A percentile compares a stretch with the other conserved stretches of the same genome.
These are phyloP conservation scores for Hirsutella rhossiliensis DNA, from an alignment of 2,329 filamentous ascomycete species.

Conservation along the genomic window DNA sequence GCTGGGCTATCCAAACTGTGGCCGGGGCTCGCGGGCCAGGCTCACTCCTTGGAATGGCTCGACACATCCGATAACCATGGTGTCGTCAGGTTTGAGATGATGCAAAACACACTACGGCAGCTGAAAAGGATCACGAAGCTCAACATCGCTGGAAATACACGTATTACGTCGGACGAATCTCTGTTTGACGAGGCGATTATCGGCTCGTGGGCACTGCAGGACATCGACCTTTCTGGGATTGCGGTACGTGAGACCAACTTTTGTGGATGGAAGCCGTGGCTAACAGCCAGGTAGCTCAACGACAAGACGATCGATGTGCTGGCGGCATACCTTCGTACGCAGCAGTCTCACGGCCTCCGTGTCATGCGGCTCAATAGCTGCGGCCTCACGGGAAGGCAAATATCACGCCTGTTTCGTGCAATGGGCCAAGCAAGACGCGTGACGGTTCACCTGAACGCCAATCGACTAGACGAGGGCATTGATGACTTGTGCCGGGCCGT, in stretches of 20 bases:
- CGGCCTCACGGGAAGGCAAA: constrained; percentile 35
- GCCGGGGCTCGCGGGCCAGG: constrained; percentile 32
- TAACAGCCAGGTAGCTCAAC: constrained; percentile 27
- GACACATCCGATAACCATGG: constrained; percentile 42
- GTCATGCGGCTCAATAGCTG: constrained; percentile 38
- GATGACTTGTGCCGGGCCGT: constrained; percentile 37
- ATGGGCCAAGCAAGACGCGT: constrained; percentile 36
- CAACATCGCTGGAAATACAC: constrained; percentile 38
- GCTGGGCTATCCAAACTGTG: constrained; percentile 34
- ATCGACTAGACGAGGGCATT: constrained; percentile 39
- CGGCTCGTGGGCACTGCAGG: constrained; percentile 33
- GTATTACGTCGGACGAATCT: constrained; percentile 29
- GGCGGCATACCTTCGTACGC: constrained; percentile 30
- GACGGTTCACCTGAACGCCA: constrained; percentile 36
- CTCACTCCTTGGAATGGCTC: constrained; percentile 31
- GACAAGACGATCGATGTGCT: constrained; percentile 34
- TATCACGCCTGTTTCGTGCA: constrained; percentile 36
- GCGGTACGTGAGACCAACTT: constrained; percentile 23
- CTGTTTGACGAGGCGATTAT: constrained; percentile 34
- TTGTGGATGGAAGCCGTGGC: background rate
- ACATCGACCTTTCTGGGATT: constrained; percentile 42
- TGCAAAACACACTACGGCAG: constrained; percentile 30
- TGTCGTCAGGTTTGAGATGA: constrained; percentile 33
- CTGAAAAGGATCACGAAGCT: constrained; percentile 32
- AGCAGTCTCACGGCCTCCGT: constrained; percentile 27